Evolutionary conservation across 371 early-diverging fungal genomes (phyloP), one percentile per base, ranked within the genome.

Genomic region (Mortierella sp.): DNA sequence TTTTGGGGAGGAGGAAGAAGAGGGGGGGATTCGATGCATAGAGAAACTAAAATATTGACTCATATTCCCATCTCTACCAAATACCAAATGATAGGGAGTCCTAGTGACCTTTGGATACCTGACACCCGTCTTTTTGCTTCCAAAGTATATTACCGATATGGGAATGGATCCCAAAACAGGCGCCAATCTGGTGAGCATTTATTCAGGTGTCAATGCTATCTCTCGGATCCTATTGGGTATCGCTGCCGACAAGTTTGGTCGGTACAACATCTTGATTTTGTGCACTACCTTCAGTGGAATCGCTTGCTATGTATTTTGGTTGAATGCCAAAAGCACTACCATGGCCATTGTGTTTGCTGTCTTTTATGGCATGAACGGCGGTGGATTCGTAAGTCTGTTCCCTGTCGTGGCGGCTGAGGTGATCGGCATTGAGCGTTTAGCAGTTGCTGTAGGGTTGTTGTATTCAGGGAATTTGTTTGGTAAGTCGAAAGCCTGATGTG

Each of bases 401-500:
- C 84, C 87, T 0, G 84, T 83, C 0, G 88, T 81, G 21, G 81
- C 82, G 0, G 86, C 86, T 5, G 74, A 84, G 55, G 63, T 85
- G 18, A 82, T 87, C 59, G 87, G 87, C 1, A 56, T 84, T 15
- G 85, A 81, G 23, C 67, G 75, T 9, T 57, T 88, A 11, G 75
- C 87, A 9, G 76, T 85, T 1, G 84, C 84, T 12, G 75, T 85
- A 14, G 88, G 88, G 1, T 53, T 88, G 57, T 48, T 88, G 66
- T 88, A 83, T 52, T 64, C 75, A 50, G 80, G 76, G 7, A 82
- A 82, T 28, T 53, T 84, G 15, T 70, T 70, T 44, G 84, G 84
- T 48, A 50, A 62, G 61, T n/a, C 2, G 18, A 45, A 30, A 14
- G 0, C 14, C 19, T 29, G 15, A 11, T 26, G 16, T 48, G 25